phyloP scores from a whole-genome alignment of 164 flowering plant species.

The Stephania cephalantha region DNA sequence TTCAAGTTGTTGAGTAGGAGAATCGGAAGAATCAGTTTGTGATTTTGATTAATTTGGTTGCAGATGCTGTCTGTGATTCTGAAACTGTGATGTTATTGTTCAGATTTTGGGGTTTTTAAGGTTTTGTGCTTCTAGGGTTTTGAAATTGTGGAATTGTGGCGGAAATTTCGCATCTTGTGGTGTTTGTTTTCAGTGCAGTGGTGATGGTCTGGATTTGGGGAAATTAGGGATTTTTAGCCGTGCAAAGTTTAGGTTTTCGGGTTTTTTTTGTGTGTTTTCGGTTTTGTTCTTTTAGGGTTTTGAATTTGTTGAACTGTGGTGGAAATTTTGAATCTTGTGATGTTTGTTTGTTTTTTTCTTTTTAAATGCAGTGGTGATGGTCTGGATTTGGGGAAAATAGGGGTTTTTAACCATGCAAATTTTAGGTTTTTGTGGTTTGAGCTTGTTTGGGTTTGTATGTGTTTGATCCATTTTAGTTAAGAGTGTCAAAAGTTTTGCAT shows the following conservation, averaged over 20 bases:
- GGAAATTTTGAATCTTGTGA: background rate
- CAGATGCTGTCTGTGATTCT: background rate
- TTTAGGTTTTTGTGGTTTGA: background rate
- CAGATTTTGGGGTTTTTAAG: background rate
- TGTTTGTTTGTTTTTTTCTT: background rate
- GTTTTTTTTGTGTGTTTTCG: background rate
- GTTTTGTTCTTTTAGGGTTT: background rate
- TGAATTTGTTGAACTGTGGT: background rate
- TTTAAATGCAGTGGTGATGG: background rate
- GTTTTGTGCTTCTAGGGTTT: background rate
- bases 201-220: background rate
- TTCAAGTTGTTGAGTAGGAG: background rate
- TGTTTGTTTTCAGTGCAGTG: background rate
- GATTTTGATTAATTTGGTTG: background rate
- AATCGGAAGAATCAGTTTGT: too few species aligned
- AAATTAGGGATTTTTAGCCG: background rate
- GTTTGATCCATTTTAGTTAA: too few species aligned
- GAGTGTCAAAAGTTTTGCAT: too few species aligned
- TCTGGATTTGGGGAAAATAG: background rate
- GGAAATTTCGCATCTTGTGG: background rate
- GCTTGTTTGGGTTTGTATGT: too few species aligned
- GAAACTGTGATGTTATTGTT: background rate
- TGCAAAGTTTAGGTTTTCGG: background rate
- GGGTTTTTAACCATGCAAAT: background rate
- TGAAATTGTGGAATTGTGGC: background rate